phyloP scores from a whole-genome alignment of 305 asterid genomes.

The Solanum hybrid region DNA sequence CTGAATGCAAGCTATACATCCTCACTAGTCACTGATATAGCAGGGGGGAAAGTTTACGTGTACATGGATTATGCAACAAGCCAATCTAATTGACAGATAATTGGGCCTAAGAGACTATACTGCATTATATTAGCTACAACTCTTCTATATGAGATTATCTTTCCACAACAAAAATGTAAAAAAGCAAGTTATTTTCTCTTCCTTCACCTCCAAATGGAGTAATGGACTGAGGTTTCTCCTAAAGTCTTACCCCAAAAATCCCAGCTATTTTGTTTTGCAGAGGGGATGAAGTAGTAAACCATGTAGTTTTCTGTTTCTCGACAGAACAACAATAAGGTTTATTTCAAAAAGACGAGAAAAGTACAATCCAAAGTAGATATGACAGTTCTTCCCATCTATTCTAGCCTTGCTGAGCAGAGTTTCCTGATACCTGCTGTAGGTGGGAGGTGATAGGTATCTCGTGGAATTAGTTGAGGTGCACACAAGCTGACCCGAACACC shows the following conservation, averaged over 20 bases:
- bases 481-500: neutral
- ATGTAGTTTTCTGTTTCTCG: neutral
- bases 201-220: neutral
- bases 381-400: neutral
- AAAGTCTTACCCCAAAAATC: neutral
- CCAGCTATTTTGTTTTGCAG: neutral
- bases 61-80: neutral
- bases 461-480: neutral
- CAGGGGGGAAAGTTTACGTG: neutral
- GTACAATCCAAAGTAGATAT: neutral
- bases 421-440: neutral
- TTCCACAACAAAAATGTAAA: neutral
- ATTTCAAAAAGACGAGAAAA: neutral
- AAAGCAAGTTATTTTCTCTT: neutral
- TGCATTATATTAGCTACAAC: neutral
- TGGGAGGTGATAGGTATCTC: neutral
- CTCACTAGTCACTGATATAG: neutral
- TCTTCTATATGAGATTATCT: neutral
- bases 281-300: neutral
- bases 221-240: neutral
- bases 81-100: neutral
- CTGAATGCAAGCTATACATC: neutral
- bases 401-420: neutral
- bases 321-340: neutral
- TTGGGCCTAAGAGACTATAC: neutral